These are phyloP conservation scores for Lactifluus pinguis DNA, from an alignment of 768 basidiomycete species.

Conservation along the genomic window DNA sequence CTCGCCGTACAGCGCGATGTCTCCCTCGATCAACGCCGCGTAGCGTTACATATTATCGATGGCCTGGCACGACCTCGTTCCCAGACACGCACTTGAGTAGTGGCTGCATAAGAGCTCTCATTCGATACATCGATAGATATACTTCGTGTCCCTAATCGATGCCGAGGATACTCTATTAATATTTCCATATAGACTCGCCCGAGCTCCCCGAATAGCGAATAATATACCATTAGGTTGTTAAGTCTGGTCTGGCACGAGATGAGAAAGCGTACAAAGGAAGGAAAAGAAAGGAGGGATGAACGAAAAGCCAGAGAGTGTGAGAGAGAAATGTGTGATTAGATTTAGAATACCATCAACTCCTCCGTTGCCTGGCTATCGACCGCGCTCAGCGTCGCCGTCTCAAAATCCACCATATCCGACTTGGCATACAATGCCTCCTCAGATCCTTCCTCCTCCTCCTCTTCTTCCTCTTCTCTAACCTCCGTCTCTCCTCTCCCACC, in stretches of 20 bases:
- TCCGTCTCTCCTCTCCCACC: no score
- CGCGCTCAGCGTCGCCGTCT: not conserved
- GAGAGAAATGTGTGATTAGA: not conserved
- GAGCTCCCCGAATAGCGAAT: not conserved
- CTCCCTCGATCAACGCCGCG: conserved; percentile 30
- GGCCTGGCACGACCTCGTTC: conserved; percentile 1
- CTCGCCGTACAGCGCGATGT: conserved; percentile 38
- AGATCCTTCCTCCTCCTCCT: not conserved
- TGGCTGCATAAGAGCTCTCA: not conserved
- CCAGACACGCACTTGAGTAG: not conserved
- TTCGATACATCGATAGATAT: not conserved
- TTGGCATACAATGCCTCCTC: not conserved
- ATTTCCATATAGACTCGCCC: not conserved
- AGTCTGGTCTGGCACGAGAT: not conserved
- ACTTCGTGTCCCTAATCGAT: not conserved
- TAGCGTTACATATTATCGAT: conserved; percentile 33
- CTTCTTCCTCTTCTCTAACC: not conserved
- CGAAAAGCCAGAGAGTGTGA: not conserved
- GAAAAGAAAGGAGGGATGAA: not conserved
- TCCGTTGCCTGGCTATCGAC: conserved; percentile 15
- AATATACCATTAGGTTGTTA: conserved; percentile 4
- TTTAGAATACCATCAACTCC: not conserved
- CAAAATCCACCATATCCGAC: conserved; percentile 1
- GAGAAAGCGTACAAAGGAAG: not conserved
- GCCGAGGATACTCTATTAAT: not conserved